Evolutionary conservation across 2,329 filamentous ascomycete genomes (phyloP).

Genomic region (Sarocladium oryzae): DNA sequence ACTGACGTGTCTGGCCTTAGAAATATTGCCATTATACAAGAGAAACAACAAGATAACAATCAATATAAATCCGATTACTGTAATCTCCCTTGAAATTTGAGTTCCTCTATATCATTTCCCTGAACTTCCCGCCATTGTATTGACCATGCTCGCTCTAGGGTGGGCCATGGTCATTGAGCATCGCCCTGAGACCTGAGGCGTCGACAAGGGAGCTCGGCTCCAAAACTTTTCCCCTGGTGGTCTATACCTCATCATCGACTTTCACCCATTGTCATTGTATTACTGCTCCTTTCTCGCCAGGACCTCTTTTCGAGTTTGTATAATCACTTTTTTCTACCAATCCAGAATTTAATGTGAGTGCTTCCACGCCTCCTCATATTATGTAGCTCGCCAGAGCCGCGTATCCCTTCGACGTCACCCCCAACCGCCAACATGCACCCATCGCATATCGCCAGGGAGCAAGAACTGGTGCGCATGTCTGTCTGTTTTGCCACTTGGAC

Average conservation of each 20-base stretch:
- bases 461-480: too few species aligned
- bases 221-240: slow-evolving; percentile 9
- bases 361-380: not conserved
- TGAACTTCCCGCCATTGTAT: too few species aligned
- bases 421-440: not conserved
- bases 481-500: too few species aligned
- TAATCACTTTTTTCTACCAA: not conserved
- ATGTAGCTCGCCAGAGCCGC: not conserved
- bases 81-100: too few species aligned
- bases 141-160: too few species aligned
- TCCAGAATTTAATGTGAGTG: not conserved
- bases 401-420: not conserved
- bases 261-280: slow-evolving; percentile 6
- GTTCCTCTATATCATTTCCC: too few species aligned
- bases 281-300: not conserved
- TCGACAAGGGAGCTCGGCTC: slow-evolving; percentile 3
- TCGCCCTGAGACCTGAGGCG: not conserved
- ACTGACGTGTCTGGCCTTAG: too few species aligned
- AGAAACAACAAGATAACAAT: too few species aligned
- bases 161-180: not conserved
- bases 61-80: too few species aligned
- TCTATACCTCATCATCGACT: not conserved
- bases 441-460: too few species aligned
- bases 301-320: not conserved
- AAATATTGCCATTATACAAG: too few species aligned